Evolutionary conservation across 1,284 basidiomycete species (phyloP).

Genomic region (Malassezia pachydermatis): DNA sequence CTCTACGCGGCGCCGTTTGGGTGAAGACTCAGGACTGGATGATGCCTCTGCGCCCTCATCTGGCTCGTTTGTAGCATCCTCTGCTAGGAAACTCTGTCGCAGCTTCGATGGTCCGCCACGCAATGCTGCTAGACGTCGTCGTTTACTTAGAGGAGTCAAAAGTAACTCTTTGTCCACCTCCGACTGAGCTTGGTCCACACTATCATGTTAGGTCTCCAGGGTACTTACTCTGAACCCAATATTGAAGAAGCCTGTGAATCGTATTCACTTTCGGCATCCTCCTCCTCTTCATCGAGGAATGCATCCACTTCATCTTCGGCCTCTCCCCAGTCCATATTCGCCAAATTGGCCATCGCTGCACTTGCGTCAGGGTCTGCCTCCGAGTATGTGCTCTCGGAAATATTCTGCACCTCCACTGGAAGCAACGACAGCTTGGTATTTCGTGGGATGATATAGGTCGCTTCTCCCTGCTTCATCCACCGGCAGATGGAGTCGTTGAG

Average conservation of each 20-base stretch:
- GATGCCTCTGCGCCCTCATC: not conserved
- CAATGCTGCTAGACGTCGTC: constrained; percentile 18
- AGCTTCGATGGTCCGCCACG: constrained; percentile 21
- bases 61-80: not conserved
- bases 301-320: constrained; percentile 78
- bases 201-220: too few species aligned
- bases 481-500: constrained; percentile 71
- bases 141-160: constrained; percentile 21
- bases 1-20: not conserved
- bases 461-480: constrained; percentile 68
- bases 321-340: constrained; percentile 57
- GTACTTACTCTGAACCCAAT: too few species aligned
- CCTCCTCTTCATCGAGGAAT: constrained; percentile 53
- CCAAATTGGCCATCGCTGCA: constrained; percentile 18
- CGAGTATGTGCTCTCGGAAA: not conserved
- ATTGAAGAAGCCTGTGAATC: too few species aligned
- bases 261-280: constrained; percentile 16
- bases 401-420: not conserved
- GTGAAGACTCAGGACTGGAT: too few species aligned
- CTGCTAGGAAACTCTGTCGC: constrained; percentile 15
- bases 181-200: too few species aligned
- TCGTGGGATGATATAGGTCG: constrained; percentile 53
- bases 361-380: not conserved
- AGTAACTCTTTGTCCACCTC: too few species aligned
- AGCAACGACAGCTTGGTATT: constrained; percentile 2